Percentiles rank a stretch among this genome's conserved stretches.
phyloP scores from a whole-genome alignment of 164 flowering plant genomes.

The Dillenia suffruticosa region DNA sequence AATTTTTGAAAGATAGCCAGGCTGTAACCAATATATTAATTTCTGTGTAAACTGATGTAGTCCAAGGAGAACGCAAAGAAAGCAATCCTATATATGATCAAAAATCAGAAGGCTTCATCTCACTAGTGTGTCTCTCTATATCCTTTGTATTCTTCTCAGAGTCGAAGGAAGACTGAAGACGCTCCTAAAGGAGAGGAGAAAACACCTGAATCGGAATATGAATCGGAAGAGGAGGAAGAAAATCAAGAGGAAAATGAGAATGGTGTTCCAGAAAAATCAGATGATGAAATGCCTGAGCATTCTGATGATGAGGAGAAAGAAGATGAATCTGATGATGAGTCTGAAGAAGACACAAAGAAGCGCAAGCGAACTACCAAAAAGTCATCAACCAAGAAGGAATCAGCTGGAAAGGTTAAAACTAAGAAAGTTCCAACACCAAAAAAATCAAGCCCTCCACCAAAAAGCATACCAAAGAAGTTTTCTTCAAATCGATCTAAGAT shows the following conservation, averaged over 20 bases:
- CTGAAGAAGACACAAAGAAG: conserved; percentile 46
- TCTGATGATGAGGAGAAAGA: conserved; percentile 59
- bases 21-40: too few species aligned
- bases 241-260: conserved; percentile 41
- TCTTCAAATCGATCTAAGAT: conserved; percentile 37
- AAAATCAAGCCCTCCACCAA: conserved; percentile 39
- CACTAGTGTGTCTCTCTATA: too few species aligned
- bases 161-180: conserved; percentile 35
- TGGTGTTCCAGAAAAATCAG: conserved; percentile 53
- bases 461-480: conserved; percentile 31
- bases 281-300: conserved; percentile 50
- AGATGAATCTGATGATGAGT: conserved; percentile 49
- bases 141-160: conserved; percentile 31
- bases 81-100: too few species aligned
- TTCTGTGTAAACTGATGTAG: too few species aligned
- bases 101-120: too few species aligned
- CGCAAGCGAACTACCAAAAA: conserved; percentile 25
- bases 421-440: conserved; percentile 32
- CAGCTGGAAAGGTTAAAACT: conserved; percentile 35
- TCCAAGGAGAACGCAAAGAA: too few species aligned
- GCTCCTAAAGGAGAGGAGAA: conserved; percentile 27
- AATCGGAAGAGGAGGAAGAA: conserved; percentile 51
- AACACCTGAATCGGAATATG: conserved; percentile 55
- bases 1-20: too few species aligned
- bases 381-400: conserved; percentile 35